Percentiles rank a stretch among this genome's conserved stretches.
Evolutionary conservation across 768 basidiomycete genomes (phyloP).

Genomic region (Pisolithus sp.): DNA sequence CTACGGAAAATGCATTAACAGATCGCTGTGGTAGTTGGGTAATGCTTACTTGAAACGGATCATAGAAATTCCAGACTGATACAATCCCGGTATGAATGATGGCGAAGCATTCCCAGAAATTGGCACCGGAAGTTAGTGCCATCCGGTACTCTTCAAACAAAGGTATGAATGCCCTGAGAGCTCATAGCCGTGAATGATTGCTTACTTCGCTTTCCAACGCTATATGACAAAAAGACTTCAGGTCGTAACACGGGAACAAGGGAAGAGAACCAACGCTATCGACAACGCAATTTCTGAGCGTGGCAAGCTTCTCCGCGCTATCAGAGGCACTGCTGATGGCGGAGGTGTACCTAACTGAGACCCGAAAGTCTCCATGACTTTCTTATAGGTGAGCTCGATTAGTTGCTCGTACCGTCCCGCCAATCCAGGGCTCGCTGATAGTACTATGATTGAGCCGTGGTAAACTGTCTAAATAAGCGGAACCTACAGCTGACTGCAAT

Average conservation of each 20-base stretch:
- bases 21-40: too few species aligned
- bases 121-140: slow-evolving; percentile 1
- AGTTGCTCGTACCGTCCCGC: neutral
- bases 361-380: neutral
- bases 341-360: neutral
- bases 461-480: neutral
- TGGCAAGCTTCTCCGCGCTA: slow-evolving; percentile 1
- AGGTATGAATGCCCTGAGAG: neutral
- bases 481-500: neutral
- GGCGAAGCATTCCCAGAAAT: slow-evolving; percentile 9
- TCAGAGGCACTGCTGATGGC: neutral
- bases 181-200: too few species aligned
- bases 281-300: neutral
- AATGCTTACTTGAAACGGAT: slow-evolving; percentile 2
- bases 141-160: slow-evolving; percentile 13
- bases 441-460: neutral
- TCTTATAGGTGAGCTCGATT: neutral
- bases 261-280: neutral
- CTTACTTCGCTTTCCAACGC: neutral
- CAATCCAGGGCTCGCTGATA: neutral
- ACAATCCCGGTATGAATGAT: slow-evolving; percentile 16
- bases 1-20: too few species aligned
- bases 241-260: too few species aligned
- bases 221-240: neutral
- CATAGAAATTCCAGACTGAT: slow-evolving; percentile 14